Evolutionary conservation across 371 early-diverging fungal species (phyloP).

Genomic region (Rhizoclosmatium hyalinum): DNA sequence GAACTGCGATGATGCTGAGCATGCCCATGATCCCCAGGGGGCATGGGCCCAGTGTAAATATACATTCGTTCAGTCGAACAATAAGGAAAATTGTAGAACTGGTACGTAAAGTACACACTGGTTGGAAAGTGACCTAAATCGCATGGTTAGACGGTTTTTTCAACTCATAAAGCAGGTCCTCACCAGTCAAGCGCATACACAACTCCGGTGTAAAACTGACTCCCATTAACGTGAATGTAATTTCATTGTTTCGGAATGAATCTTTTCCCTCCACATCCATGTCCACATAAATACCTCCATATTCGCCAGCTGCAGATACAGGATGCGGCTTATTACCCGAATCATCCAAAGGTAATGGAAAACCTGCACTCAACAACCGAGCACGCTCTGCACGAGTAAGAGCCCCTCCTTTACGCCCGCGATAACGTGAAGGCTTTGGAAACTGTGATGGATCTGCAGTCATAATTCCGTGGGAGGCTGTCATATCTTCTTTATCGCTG

Average conservation of each 20-base stretch:
- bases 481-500: conserved; percentile 13
- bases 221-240: conserved; percentile 43
- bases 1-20: conserved; percentile 32
- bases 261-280: conserved; percentile 37
- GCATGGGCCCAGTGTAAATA: conserved; percentile 47
- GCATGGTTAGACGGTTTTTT: not conserved
- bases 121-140: conserved; percentile 32
- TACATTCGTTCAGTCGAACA: conserved; percentile 35
- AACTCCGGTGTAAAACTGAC: conserved; percentile 30
- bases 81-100: conserved; percentile 51
- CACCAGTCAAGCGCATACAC: conserved; percentile 21
- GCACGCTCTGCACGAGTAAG: conserved; percentile 37
- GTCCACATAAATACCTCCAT: conserved; percentile 15
- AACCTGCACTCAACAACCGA: conserved; percentile 44
- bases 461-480: not conserved
- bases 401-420: conserved; percentile 11
- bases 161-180: conserved; percentile 8
- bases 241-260: conserved; percentile 32
- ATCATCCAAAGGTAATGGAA: conserved; percentile 34
- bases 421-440: conserved; percentile 18
- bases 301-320: conserved; percentile 20
- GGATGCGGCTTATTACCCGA: conserved; percentile 33
- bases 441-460: conserved; percentile 15
- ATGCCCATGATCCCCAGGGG: conserved; percentile 21
- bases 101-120: conserved; percentile 45